phyloP scores from a whole-genome alignment of 2,329 filamentous ascomycete species.

The Triangularia verruculosa region DNA sequence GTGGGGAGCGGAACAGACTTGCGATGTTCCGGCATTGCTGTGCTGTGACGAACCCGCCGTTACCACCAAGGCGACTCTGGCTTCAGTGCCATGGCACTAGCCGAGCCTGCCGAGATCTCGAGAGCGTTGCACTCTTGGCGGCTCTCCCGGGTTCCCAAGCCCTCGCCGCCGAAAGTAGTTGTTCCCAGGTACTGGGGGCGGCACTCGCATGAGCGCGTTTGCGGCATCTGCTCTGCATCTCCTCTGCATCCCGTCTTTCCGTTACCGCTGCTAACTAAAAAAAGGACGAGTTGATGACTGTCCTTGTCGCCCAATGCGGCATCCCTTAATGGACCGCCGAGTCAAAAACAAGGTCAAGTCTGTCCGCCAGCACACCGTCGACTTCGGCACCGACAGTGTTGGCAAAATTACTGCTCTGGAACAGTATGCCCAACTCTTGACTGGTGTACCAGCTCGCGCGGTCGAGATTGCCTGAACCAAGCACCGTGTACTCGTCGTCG shows the following conservation, averaged over 20 bases:
- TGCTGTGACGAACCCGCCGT: slow-evolving; percentile 14
- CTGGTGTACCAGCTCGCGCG: slow-evolving; percentile 84
- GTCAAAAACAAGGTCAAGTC: slow-evolving; percentile 35
- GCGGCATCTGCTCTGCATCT: not conserved
- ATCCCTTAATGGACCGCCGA: slow-evolving; percentile 12
- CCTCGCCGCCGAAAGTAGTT: not conserved
- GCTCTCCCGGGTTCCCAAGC: slow-evolving; percentile 3
- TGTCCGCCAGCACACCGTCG: slow-evolving; percentile 33
- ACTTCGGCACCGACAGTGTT: slow-evolving; percentile 32
- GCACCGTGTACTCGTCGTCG: slow-evolving; percentile 62
- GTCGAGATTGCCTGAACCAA: slow-evolving; percentile 83
- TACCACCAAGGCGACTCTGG: slow-evolving; percentile 3
- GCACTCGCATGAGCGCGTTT: not conserved
- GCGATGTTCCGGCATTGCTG: slow-evolving; percentile 23
- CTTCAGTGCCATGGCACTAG: not conserved
- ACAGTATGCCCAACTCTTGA: slow-evolving; percentile 72
- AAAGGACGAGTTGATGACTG: not conserved
- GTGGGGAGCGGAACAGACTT: slow-evolving; percentile 21
- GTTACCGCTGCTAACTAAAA: not conserved
- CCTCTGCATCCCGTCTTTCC: slow-evolving; percentile 3
- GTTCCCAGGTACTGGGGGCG: slow-evolving; percentile 4
- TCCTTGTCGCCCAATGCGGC: not conserved
- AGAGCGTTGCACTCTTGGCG: slow-evolving; percentile 10
- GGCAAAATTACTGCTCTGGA: slow-evolving; percentile 40
- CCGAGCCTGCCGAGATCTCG: slow-evolving; percentile 16